A percentile compares a stretch with the other conserved stretches of the same genome.
These are phyloP conservation scores for Pichiaceae sp. DNA, from an alignment of 1,139 yeast genomes.

Conservation along the genomic window DNA sequence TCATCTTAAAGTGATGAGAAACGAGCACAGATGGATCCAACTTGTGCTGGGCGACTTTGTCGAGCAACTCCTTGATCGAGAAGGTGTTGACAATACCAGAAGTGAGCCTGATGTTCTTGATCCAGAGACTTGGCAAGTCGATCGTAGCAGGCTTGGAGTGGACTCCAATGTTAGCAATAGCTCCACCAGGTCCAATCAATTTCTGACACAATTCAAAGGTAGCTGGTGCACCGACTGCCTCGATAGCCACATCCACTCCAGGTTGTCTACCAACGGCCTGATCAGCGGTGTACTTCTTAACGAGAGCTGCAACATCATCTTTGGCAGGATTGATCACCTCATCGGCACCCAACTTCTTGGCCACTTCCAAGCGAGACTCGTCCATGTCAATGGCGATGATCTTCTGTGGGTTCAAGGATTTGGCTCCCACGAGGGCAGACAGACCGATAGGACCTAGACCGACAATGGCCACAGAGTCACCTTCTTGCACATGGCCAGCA, in stretches of 20 bases:
- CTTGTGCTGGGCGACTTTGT: conserved; percentile 22
- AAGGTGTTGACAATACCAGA: conserved; percentile 35
- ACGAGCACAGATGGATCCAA: conserved; percentile 37
- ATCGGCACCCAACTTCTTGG: conserved; percentile 31
- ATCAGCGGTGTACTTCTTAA: conserved; percentile 18
- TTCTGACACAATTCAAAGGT: conserved; percentile 34
- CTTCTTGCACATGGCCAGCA: conserved; percentile 26
- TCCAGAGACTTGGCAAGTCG: conserved; percentile 32
- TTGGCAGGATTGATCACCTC: conserved; percentile 28
- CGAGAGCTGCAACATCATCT: conserved; percentile 21
- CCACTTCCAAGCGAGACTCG: conserved; percentile 30
- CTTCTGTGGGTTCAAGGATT: conserved; percentile 27
- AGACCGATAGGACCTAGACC: conserved; percentile 39
- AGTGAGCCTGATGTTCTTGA: conserved; percentile 28
- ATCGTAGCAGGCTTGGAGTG: conserved; percentile 32
- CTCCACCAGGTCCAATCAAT: conserved; percentile 34
- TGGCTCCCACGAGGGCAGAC: conserved; percentile 28
- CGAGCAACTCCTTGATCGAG: conserved; percentile 26
- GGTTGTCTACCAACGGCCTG: conserved; percentile 19
- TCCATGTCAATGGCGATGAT: conserved; percentile 32
- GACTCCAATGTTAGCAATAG: conserved; percentile 36
- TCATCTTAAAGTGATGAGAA: conserved; percentile 50
- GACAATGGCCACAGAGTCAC: conserved; percentile 35
- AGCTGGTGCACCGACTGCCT: conserved; percentile 34
- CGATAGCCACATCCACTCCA: conserved; percentile 38